These are phyloP conservation scores for Tricholoma sp. DNA, from an alignment of 768 basidiomycete genomes.

Conservation along the genomic window DNA sequence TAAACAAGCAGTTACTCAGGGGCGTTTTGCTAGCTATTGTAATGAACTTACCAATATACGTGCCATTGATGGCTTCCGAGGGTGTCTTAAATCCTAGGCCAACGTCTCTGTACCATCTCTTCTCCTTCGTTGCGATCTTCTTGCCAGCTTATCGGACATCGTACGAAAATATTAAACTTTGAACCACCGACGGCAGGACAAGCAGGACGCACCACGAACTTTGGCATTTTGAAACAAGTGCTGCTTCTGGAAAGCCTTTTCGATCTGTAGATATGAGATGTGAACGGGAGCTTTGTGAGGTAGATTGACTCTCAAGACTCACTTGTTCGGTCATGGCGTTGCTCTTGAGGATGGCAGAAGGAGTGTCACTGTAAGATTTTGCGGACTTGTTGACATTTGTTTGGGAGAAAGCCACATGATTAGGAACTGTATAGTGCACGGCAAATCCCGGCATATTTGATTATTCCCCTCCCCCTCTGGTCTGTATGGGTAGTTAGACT, in stretches of 20 bases:
- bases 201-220: constrained; percentile 66
- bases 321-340: constrained; percentile 62
- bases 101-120: constrained; percentile 99
- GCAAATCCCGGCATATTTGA: constrained; percentile 20
- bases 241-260: constrained; percentile 98
- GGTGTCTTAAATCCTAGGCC: constrained; percentile 97
- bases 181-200: background rate
- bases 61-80: constrained; percentile 88
- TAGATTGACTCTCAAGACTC: constrained; percentile 13
- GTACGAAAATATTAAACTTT: constrained; percentile 2
- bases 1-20: background rate
- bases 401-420: constrained; percentile 36
- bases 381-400: constrained; percentile 37
- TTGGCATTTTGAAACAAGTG: constrained; percentile 97
- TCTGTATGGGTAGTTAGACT: too few relatives aligned
- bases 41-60: constrained; percentile 80
- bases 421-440: constrained; percentile 40
- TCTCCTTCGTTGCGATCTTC: constrained; percentile 91
- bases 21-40: constrained; percentile 1
- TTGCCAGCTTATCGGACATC: constrained; percentile 56
- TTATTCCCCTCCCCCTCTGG: too few relatives aligned
- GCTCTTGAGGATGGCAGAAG: constrained; percentile 39
- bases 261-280: constrained; percentile 51
- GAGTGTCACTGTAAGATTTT: constrained; percentile 26
- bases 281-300: background rate